Conservation (phyloP, 768 basidiomycete species). For the Exsudoporus frostii region DNA sequence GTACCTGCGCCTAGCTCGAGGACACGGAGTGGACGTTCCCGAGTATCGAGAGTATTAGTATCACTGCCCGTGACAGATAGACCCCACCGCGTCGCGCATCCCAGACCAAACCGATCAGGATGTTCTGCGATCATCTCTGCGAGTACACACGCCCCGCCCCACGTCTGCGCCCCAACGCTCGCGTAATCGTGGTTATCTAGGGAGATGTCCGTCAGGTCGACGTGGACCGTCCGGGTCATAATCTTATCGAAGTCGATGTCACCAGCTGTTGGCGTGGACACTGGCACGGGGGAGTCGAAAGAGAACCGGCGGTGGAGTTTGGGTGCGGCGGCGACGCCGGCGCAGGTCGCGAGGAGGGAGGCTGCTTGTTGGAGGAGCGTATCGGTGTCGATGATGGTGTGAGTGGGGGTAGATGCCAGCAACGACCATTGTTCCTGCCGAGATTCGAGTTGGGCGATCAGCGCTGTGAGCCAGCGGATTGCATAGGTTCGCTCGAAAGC, state of each 20-base stretch:
- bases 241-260: conserved; percentile 4
- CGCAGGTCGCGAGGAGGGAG: conserved; percentile 58
- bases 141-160: conserved; percentile 82
- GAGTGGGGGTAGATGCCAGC: no score
- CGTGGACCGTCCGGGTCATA: conserved; percentile 18
- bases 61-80: background rate
- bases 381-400: conserved; percentile 25
- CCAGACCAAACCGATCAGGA: conserved; percentile 51
- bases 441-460: conserved; percentile 44
- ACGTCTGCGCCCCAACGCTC: conserved; percentile 83
- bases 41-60: background rate
- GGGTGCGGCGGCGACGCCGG: conserved; percentile 64
- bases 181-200: conserved; percentile 66
- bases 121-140: conserved; percentile 66
- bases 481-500: conserved; percentile 67
- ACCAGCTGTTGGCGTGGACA: background rate
- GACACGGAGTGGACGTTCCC: conserved; percentile 31
- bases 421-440: background rate
- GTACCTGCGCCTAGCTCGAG: conserved; percentile 61
- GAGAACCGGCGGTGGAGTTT: conserved; percentile 49
- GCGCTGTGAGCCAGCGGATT: conserved; percentile 69
- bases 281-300: conserved; percentile 33
- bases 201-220: conserved; percentile 64
- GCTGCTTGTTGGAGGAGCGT: conserved; percentile 51
- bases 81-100: background rate